These are phyloP conservation scores for Novymonas esmeraldas DNA, from an alignment of 208 protist genomes.

Conservation along the genomic window DNA sequence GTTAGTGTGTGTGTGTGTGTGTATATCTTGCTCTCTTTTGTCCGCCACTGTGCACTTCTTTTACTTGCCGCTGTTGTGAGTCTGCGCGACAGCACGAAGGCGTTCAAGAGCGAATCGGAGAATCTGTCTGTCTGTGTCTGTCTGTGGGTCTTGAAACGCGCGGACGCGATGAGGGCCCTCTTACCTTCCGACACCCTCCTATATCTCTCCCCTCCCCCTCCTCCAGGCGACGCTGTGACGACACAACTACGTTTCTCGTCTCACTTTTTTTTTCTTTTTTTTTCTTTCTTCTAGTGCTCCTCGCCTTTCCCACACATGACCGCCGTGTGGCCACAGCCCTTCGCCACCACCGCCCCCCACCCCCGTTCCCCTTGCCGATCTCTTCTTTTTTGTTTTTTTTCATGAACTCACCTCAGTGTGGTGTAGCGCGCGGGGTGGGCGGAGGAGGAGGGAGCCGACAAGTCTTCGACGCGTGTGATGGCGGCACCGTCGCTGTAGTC, in stretches of 20 bases:
- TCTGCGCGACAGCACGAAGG: not conserved
- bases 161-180: too few species aligned
- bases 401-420: too few species aligned
- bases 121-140: not conserved
- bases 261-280: conserved; percentile 11
- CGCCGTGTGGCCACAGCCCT: too few species aligned
- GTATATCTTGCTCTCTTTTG: not conserved
- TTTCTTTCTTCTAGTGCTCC: not conserved
- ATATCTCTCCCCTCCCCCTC: not conserved
- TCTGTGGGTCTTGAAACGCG: not conserved
- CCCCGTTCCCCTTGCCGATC: not conserved
- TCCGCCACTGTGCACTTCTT: conserved; percentile 24
- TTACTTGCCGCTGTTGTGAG: not conserved
- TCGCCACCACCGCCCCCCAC: too few species aligned
- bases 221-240: too few species aligned
- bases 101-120: too few species aligned
- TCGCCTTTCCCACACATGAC: too few species aligned
- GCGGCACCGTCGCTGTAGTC: too few species aligned
- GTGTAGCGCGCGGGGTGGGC: too few species aligned
- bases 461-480: too few species aligned
- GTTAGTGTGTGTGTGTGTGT: conserved; percentile 3
- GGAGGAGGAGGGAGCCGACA: too few species aligned
- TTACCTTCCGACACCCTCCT: too few species aligned
- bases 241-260: not conserved
- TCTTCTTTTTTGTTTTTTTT: conserved; percentile 17